Evolutionary conservation across 495 filamentous ascomycete species (phyloP).

Genomic region (Penicillium mononematosum): DNA sequence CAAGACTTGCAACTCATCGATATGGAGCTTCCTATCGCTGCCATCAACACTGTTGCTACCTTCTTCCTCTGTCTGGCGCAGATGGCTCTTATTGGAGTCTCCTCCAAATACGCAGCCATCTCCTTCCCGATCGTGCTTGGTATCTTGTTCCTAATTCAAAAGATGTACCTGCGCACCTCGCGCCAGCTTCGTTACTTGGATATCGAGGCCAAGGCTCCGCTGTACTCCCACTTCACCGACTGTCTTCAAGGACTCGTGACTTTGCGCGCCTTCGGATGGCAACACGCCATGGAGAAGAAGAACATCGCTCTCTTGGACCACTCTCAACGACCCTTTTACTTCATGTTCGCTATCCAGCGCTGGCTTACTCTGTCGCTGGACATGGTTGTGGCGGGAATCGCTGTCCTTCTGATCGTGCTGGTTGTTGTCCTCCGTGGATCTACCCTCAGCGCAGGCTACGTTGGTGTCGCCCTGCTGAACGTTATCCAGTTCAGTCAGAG

Average conservation of each 20-base stretch:
- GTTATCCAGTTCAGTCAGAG: conserved; percentile 55
- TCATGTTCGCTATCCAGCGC: conserved; percentile 53
- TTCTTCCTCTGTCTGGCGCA: conserved; percentile 49
- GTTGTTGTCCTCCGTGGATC: conserved; percentile 45
- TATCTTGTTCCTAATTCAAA: conserved; percentile 55
- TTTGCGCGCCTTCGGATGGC: conserved; percentile 59
- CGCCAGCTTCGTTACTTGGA: conserved; percentile 63
- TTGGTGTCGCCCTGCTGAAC: conserved; percentile 59
- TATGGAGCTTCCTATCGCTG: conserved; percentile 51
- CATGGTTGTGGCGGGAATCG: conserved; percentile 48
- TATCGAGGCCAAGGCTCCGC: conserved; percentile 58
- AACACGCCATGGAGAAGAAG: conserved; percentile 42
- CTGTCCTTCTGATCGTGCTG: conserved; percentile 47
- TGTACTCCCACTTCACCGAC: conserved; percentile 61
- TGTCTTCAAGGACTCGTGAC: conserved; percentile 49
- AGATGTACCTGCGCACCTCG: conserved; percentile 62
- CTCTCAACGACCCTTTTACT: conserved; percentile 59
- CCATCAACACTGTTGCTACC: conserved; percentile 48
- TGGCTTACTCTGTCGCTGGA: conserved; percentile 55
- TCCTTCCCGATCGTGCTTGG: conserved; percentile 50
- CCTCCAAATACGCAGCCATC: conserved; percentile 50
- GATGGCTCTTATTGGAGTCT: conserved; percentile 50
- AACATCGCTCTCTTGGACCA: conserved; percentile 54
- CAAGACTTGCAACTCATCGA: conserved; percentile 63
- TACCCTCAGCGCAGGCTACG: conserved; percentile 44